Conservation (phyloP, 352 stramenopile genomes). For the Pythium sp. region DNA sequence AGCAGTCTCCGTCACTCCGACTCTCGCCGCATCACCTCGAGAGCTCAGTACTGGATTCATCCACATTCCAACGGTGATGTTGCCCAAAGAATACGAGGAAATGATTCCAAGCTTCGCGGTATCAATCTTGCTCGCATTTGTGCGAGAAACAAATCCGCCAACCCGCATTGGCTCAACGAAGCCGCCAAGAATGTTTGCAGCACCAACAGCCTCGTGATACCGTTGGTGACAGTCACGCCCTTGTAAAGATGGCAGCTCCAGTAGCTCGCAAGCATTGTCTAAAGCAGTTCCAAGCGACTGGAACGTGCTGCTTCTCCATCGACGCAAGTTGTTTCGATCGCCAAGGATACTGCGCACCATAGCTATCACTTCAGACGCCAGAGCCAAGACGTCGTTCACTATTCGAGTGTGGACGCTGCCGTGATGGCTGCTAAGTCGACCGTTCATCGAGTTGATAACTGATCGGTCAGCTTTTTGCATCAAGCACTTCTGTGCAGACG, state of each 20-base stretch:
- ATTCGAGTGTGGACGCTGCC: not conserved
- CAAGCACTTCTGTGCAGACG: constrained; percentile 25
- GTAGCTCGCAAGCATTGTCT: constrained; percentile 1
- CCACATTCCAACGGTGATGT: constrained; percentile 23
- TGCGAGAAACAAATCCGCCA: constrained; percentile 31
- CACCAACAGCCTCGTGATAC: constrained; percentile 41
- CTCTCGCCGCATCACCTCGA: not conserved
- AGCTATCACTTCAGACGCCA: constrained; percentile 43
- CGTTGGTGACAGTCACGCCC: constrained; percentile 11
- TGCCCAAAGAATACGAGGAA: constrained; percentile 38
- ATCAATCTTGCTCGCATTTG: constrained; percentile 7
- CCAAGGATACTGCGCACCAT: constrained; percentile 27
- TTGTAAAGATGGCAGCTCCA: constrained; percentile 13
- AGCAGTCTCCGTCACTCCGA: constrained; percentile 6
- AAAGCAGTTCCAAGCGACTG: constrained; percentile 26
- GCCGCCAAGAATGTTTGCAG: constrained; percentile 43
- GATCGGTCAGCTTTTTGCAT: constrained; percentile 32
- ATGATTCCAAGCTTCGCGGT: constrained; percentile 18
- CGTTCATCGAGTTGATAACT: constrained; percentile 46
- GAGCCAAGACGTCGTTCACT: constrained; percentile 24
- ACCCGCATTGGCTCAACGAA: constrained; percentile 40
- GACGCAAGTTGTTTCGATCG: constrained; percentile 14
- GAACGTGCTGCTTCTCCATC: constrained; percentile 29
- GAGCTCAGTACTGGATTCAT: not conserved
- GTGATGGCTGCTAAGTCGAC: constrained; percentile 16